Percentiles rank a stretch among this genome's conserved stretches.
These are phyloP conservation scores for Ambrosia artemisiifolia DNA, from an alignment of 129 eudicot genomes.

Conservation along the genomic window DNA sequence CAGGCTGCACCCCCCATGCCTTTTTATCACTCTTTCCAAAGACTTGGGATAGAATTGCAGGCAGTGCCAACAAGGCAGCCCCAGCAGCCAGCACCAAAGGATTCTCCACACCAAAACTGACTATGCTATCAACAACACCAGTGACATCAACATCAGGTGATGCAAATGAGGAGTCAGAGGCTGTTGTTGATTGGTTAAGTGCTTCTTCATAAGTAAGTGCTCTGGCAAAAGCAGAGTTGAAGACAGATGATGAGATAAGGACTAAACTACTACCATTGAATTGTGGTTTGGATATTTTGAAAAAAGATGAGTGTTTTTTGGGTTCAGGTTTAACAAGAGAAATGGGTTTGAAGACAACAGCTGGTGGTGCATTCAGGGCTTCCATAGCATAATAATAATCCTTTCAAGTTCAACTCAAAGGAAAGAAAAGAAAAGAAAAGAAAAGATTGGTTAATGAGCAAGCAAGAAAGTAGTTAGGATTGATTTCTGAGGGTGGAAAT, in stretches of 20 bases:
- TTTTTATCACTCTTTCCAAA: constrained; percentile 65
- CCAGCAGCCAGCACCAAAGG: constrained; percentile 70
- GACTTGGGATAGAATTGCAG: constrained; percentile 61
- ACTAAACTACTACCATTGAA: constrained; percentile 50
- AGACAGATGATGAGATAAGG: constrained; percentile 50
- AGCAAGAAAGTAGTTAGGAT: constrained; percentile 8
- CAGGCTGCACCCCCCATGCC: constrained; percentile 80
- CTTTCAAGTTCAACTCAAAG: background rate
- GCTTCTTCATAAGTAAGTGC: constrained; percentile 93
- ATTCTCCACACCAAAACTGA: constrained; percentile 52
- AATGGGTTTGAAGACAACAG: constrained; percentile 54
- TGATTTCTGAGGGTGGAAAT: constrained; percentile 10
- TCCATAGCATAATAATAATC: constrained; percentile 70
- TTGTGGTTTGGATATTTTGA: constrained; percentile 31
- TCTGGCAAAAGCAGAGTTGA: constrained; percentile 52
- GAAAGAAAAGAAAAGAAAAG: no score
- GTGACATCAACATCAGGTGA: constrained; percentile 49
- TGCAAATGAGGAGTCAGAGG: constrained; percentile 35
- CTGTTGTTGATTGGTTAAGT: constrained; percentile 52
- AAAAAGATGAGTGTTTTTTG: constrained; percentile 37
- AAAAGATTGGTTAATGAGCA: constrained; percentile 9
- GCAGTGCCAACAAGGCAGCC: constrained; percentile 59
- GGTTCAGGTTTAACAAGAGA: constrained; percentile 61
- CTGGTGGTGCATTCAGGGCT: constrained; percentile 62
- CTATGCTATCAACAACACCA: constrained; percentile 42